These are phyloP conservation scores for Trichomonas vaginalis DNA, from an alignment of 208 protist species.

Conservation along the genomic window DNA sequence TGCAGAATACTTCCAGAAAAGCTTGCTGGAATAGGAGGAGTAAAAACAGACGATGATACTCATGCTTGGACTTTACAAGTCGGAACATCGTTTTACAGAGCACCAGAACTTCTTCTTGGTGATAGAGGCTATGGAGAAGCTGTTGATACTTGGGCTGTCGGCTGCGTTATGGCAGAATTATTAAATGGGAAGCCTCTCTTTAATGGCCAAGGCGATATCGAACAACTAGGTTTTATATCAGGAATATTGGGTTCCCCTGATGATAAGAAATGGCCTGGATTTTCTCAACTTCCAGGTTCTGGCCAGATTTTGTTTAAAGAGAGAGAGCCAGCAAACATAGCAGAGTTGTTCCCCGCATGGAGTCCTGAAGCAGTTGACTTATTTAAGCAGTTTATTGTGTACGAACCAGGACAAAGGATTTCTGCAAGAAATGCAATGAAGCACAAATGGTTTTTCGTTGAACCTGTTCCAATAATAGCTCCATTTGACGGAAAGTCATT, in stretches of 20 bases:
- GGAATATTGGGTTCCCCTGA: not conserved
- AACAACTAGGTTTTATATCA: conserved; percentile 54
- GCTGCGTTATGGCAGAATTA: conserved; percentile 86
- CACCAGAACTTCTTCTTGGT: conserved; percentile 85
- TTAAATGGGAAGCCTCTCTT: conserved; percentile 65
- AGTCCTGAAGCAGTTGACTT: not conserved
- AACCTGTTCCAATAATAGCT: not conserved
- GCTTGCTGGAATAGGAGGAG: not conserved
- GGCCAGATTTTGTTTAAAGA: conserved; percentile 1
- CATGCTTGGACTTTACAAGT: conserved; percentile 37
- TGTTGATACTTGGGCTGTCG: conserved; percentile 87
- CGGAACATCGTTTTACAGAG: conserved; percentile 75
- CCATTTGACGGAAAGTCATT: not conserved
- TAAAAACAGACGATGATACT: not conserved
- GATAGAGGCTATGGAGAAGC: conserved; percentile 67
- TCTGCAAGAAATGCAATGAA: conserved; percentile 14
- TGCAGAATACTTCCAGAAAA: not conserved
- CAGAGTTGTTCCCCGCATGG: not conserved
- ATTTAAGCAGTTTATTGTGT: not conserved
- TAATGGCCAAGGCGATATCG: conserved; percentile 71
- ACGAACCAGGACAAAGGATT: not conserved
- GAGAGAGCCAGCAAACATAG: not conserved
- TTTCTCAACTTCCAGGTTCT: not conserved
- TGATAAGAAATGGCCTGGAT: not conserved
- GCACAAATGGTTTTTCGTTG: not conserved